Base-by-base conservation (phyloP, 805 yeast species). In the Yarrowia sp. region DNA sequence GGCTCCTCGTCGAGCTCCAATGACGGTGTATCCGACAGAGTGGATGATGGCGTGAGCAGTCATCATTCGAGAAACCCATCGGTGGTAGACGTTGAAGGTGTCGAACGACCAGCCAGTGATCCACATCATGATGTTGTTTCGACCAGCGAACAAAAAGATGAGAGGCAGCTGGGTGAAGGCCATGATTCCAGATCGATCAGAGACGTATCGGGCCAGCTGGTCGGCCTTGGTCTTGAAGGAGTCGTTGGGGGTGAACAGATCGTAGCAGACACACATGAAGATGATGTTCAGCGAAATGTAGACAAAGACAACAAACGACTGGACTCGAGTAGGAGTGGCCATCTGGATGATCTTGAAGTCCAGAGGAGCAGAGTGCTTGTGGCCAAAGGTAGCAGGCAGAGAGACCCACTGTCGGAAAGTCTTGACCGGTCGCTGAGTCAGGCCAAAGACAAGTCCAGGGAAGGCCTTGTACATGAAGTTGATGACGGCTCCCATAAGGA, bases 41-140 rank as follows among this genome's bases (percentile, higher is more conserved):
- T 76, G 79, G 7, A 74, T 69, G 9, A 75, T 14, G 9, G 73
- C 70, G 46, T 71, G 69, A 13, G 71, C 39, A 1, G 72, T 70
- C 56, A 69, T 70, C 30, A 70, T 60, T 36, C 77, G 68, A 7
- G 76, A 73, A 9, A 73, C 68, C 78, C 79, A 76, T 13, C 77
- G 69, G 76, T 91, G 97, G 72, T 83, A 85, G 38, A 81, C 77
- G 71, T 86, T 81, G 77, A 90, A 89, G 0, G 88, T 82, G 14
- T 86, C 77, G 71, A 84, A 87, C 0, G 86, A 76, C 79, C 89
- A 81, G 2, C 92, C 91, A 0, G 92, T 84, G 14, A 88, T 66
- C 72, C 77, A 77, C 70, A 84, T 83, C 72, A 90, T 78, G 20
- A 90, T 85, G 74, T 89, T 90, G 74, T 90, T 90, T 72, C 95